These are phyloP conservation scores for Naematelia encephala DNA, from an alignment of 768 basidiomycete species.

Conservation along the genomic window DNA sequence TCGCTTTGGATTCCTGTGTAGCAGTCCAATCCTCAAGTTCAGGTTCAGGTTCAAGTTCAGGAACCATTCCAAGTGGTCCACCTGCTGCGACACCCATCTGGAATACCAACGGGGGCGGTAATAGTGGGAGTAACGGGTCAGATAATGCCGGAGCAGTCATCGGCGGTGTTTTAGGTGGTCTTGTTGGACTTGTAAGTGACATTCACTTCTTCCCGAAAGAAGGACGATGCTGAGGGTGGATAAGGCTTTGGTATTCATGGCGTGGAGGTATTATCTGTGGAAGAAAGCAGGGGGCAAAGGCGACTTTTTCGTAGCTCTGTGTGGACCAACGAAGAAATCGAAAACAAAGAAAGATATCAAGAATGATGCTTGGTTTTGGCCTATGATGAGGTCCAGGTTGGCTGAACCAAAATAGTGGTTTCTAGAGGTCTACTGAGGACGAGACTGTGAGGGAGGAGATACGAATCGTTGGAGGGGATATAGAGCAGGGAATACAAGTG, in stretches of 20 bases:
- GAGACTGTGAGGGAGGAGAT: background rate
- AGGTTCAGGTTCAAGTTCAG: slow-evolving; percentile 1
- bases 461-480: background rate
- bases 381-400: slow-evolving; percentile 29
- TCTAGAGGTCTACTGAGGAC: background rate
- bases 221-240: background rate
- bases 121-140: background rate
- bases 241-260: slow-evolving; percentile 26
- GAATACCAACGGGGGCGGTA: background rate
- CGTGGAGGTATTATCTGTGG: slow-evolving; percentile 23
- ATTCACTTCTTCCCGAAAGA: background rate
- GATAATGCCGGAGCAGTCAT: slow-evolving; percentile 10
- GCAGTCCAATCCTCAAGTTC: slow-evolving; percentile 5
- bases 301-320: slow-evolving; percentile 22
- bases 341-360: slow-evolving; percentile 14
- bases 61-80: background rate
- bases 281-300: slow-evolving; percentile 35
- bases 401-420: background rate
- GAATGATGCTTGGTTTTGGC: slow-evolving; percentile 36
- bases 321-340: slow-evolving; percentile 16
- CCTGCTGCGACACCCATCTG: background rate
- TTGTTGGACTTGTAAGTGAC: slow-evolving; percentile 17
- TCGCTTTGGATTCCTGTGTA: slow-evolving; percentile 39
- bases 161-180: slow-evolving; percentile 27
- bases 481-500: too few relatives aligned